Percentiles rank a stretch among this genome's conserved stretches.
Evolutionary conservation across 106 monocot genomes (phyloP).

Genomic region (Narthecium ossifragum): DNA sequence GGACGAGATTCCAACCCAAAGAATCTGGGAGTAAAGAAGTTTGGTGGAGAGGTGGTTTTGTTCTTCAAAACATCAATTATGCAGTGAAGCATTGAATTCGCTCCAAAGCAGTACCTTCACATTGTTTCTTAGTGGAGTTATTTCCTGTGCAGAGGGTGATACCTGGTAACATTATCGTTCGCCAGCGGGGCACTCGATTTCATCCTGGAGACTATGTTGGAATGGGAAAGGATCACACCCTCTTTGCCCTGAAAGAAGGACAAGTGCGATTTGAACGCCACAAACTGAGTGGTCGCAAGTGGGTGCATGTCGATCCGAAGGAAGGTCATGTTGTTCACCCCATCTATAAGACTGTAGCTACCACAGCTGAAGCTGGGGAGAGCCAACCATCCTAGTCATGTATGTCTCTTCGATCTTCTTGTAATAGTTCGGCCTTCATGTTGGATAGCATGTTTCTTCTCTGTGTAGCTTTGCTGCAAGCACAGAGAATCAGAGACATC

Average conservation of each 20-base stretch:
- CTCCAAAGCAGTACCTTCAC: too few species aligned
- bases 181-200: constrained; percentile 80
- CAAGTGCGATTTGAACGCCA: constrained; percentile 79
- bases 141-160: constrained; percentile 61
- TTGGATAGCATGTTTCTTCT: too few species aligned
- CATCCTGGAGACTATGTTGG: constrained; percentile 95
- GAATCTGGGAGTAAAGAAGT: constrained; percentile 87
- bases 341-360: constrained; percentile 37
- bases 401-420: too few species aligned
- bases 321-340: constrained; percentile 83
- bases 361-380: constrained; percentile 2
- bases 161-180: constrained; percentile 93
- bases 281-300: constrained; percentile 82
- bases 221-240: constrained; percentile 91
- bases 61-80: not conserved
- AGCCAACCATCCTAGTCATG: constrained; percentile 7
- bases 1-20: constrained; percentile 89
- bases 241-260: constrained; percentile 89
- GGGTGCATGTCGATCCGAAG: constrained; percentile 85
- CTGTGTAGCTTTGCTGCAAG: too few species aligned
- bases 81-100: not conserved
- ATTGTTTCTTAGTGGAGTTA: not conserved
- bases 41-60: constrained; percentile 75
- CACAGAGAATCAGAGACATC: too few species aligned
- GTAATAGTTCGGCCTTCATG: too few species aligned